Evolutionary conservation across 495 filamentous ascomycete genomes (phyloP).

Genomic region (Daldinia grandis): DNA sequence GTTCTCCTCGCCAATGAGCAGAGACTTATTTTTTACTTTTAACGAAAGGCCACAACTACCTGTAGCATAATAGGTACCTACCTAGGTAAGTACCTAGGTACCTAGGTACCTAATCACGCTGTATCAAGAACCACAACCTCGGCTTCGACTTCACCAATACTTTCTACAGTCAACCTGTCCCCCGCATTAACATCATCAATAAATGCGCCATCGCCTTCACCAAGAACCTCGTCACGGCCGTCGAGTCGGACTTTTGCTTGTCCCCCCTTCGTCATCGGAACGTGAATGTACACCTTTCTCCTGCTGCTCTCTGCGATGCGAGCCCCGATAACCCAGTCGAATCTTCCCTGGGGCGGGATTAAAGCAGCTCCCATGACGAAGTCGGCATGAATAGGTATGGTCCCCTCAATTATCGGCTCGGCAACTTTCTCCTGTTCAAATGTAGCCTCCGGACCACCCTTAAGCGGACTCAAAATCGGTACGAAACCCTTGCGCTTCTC

Average conservation of each 20-base stretch:
- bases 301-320: constrained; percentile 58
- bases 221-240: constrained; percentile 68
- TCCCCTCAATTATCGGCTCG: constrained; percentile 62
- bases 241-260: constrained; percentile 70
- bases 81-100: no score
- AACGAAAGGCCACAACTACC: not conserved
- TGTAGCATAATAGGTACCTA: no score
- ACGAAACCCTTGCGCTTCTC: constrained; percentile 73
- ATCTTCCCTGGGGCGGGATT: constrained; percentile 62
- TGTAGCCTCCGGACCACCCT: constrained; percentile 67
- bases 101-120: no score
- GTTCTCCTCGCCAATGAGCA: not conserved
- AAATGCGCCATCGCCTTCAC: constrained; percentile 80
- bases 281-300: constrained; percentile 78
- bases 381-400: constrained; percentile 83
- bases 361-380: constrained; percentile 78
- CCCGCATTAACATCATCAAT: constrained; percentile 64
- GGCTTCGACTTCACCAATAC: constrained; percentile 70
- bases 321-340: constrained; percentile 69
- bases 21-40: not conserved
- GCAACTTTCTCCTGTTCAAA: constrained; percentile 66
- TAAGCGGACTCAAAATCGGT: constrained; percentile 74
- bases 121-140: constrained; percentile 73
- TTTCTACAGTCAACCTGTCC: constrained; percentile 68
- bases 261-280: constrained; percentile 78